Percentiles rank a stretch among this genome's conserved stretches.
Conservation (phyloP, 106 monocot species). For the Dioscorea zingiberensis region DNA sequence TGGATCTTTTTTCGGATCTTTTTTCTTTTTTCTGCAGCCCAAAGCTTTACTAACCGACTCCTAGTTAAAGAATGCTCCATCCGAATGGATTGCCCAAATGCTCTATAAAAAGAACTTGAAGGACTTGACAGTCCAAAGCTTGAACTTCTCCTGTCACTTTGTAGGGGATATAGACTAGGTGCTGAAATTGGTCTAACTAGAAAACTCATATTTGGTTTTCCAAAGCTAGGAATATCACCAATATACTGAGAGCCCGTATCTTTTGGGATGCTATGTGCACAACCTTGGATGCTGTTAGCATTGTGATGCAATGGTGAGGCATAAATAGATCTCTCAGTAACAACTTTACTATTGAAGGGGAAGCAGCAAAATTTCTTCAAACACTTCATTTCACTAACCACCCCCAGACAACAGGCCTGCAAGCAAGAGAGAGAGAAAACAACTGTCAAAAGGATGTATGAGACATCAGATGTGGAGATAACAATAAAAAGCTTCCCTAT, state of each 20-base stretch:
- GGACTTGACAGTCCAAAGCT: background rate
- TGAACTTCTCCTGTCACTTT: background rate
- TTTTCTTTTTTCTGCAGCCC: constrained; percentile 19
- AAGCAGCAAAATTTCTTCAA: background rate
- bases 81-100: background rate
- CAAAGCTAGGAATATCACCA: background rate
- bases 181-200: background rate
- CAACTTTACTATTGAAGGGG: background rate
- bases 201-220: background rate
- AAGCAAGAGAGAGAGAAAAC: background rate
- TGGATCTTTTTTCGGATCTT: constrained; percentile 1
- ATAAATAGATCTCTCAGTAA: background rate
- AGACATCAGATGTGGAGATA: too few relatives aligned
- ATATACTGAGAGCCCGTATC: background rate
- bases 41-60: constrained; percentile 32
- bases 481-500: too few relatives aligned
- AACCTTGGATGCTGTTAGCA: background rate
- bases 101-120: background rate
- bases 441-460: too few relatives aligned
- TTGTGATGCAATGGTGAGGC: background rate
- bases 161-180: background rate
- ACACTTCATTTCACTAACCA: background rate
- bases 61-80: constrained; percentile 18
- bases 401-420: background rate
- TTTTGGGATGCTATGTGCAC: background rate